Conservation (phyloP, 495 filamentous ascomycete genomes). For the Aspergillus funiculosus region DNA sequence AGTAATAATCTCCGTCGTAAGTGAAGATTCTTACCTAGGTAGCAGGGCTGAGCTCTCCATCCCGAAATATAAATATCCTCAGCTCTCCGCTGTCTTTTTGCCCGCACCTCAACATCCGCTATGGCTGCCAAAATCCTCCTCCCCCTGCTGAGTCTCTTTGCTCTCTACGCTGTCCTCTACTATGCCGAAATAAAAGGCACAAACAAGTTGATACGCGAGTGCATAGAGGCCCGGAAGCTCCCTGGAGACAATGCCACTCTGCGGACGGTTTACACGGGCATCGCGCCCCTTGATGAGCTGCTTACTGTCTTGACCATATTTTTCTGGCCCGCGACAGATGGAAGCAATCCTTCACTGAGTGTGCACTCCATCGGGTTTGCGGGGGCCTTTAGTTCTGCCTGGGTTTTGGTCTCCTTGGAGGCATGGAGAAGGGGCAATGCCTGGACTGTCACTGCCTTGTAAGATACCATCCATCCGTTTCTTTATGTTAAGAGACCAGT, state of each 20-base stretch:
- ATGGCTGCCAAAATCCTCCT: slow-evolving; percentile 32
- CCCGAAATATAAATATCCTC: too few species aligned
- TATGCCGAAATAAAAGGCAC: slow-evolving; percentile 40
- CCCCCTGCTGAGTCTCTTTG: slow-evolving; percentile 37
- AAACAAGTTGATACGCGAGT: slow-evolving; percentile 24
- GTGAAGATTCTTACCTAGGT: too few species aligned
- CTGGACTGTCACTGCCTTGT: slow-evolving; percentile 49
- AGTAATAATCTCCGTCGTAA: too few species aligned
- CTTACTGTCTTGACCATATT: slow-evolving; percentile 46
- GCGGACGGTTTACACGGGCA: slow-evolving; percentile 46
- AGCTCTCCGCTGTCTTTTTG: neutral
- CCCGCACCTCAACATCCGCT: slow-evolving; percentile 1
- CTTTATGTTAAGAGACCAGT: too few species aligned
- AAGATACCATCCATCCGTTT: slow-evolving; percentile 19
- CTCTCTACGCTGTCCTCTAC: slow-evolving; percentile 39
- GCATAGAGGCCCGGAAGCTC: slow-evolving; percentile 29
- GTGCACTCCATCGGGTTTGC: slow-evolving; percentile 48
- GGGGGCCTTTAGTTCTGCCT: slow-evolving; percentile 51
- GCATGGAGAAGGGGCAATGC: slow-evolving; percentile 50
- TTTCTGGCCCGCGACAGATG: slow-evolving; percentile 53
- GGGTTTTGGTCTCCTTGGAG: slow-evolving; percentile 52
- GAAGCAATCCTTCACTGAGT: slow-evolving; percentile 36
- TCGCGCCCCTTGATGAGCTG: slow-evolving; percentile 42
- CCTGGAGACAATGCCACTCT: slow-evolving; percentile 38
- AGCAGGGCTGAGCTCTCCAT: too few species aligned